phyloP scores from a whole-genome alignment of 176 grass and related monocot species.

The Tillandsia leiboldiana region DNA sequence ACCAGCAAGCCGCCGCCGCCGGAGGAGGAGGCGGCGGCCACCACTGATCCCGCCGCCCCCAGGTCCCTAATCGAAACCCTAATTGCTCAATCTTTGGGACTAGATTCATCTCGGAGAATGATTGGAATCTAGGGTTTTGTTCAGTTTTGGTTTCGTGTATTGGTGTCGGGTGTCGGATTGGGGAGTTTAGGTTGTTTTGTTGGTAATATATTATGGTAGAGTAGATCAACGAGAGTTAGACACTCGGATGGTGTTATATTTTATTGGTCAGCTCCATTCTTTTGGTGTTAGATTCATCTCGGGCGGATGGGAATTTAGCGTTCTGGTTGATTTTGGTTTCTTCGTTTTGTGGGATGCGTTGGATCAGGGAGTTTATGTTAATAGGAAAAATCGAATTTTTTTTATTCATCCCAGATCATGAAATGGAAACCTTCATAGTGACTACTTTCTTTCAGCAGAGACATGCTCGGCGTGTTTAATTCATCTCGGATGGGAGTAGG shows the following conservation, averaged over 20 bases:
- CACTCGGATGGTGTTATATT: no score
- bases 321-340: not conserved
- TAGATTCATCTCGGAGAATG: not conserved
- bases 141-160: not conserved
- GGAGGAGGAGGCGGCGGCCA: constrained; percentile 39
- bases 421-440: no score
- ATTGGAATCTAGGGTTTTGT: not conserved
- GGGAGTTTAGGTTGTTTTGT: not conserved
- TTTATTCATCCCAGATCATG: no score
- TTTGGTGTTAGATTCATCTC: not conserved
- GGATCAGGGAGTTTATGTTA: not conserved
- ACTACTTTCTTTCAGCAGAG: no score
- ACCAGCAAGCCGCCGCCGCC: constrained; percentile 30
- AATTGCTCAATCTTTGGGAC: not conserved
- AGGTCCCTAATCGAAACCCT: constrained; percentile 1
- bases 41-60: constrained; percentile 1
- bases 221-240: no score
- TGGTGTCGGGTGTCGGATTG: not conserved
- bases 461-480: no score
- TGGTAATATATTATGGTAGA: no score
- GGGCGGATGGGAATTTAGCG: not conserved
- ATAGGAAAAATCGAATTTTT: no score
- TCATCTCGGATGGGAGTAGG: no score
- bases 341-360: not conserved
- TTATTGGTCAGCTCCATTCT: no score